A percentile compares a stretch with the other conserved stretches of the same genome.
phyloP scores from a whole-genome alignment of 441 rosid species.

The Monsonia emarginata region DNA sequence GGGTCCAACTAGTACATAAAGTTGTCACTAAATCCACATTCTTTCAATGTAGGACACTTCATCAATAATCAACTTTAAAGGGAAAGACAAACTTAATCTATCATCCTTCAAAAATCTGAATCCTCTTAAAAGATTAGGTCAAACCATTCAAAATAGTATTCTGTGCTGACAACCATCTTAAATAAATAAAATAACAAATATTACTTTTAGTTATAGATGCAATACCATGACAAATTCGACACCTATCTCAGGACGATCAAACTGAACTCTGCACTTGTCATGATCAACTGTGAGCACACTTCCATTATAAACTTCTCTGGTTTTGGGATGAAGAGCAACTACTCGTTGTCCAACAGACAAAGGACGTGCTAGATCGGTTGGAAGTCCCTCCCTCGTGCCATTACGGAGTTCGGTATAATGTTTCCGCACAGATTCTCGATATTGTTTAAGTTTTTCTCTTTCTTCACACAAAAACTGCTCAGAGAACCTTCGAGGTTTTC shows the following conservation, averaged over 20 bases:
- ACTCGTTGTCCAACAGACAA: constrained; percentile 83
- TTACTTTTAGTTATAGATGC: neutral
- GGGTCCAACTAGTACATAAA: too few species aligned
- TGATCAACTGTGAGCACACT: constrained; percentile 82
- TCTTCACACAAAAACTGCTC: constrained; percentile 70
- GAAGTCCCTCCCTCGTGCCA: constrained; percentile 78
- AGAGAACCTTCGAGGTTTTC: constrained; percentile 94
- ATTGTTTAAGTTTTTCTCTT: constrained; percentile 66
- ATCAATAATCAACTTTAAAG: neutral
- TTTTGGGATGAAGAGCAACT: constrained; percentile 80
- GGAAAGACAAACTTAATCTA: neutral
- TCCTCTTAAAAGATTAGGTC: neutral
- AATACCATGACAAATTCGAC: constrained; percentile 83
- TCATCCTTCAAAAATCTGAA: neutral
- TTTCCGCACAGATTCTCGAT: constrained; percentile 81
- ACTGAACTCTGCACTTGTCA: constrained; percentile 76
- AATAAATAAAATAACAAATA: constrained; percentile 12
- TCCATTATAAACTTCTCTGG: constrained; percentile 81
- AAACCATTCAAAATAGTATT: neutral
- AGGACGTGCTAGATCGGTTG: constrained; percentile 91
- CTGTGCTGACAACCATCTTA: neutral
- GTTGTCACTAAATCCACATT: too few species aligned
- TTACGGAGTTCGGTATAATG: constrained; percentile 71
- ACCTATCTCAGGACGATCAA: constrained; percentile 69
- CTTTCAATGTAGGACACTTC: too few species aligned